phyloP scores from a whole-genome alignment of 2,329 filamentous ascomycete genomes.

The Dactylellina cionopaga region DNA sequence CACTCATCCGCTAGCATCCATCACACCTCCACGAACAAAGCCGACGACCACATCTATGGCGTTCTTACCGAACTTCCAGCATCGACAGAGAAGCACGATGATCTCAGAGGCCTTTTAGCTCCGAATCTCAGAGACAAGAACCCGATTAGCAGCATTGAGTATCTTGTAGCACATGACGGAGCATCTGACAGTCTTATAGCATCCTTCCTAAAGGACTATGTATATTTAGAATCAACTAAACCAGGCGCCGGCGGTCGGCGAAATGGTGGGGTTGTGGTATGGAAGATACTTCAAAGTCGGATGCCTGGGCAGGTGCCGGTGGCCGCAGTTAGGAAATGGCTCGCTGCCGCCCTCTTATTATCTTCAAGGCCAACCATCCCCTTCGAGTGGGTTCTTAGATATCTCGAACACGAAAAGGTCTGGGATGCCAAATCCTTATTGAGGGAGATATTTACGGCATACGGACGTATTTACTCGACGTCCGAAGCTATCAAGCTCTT shows the following conservation, averaged over 20 bases:
- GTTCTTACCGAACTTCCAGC: slow-evolving; percentile 11
- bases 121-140: background rate
- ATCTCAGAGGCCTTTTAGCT: slow-evolving; percentile 12
- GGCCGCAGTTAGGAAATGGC: background rate
- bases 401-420: background rate
- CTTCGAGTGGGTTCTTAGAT: slow-evolving; percentile 9
- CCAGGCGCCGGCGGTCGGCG: background rate
- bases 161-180: background rate
- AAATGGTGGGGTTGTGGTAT: slow-evolving; percentile 10
- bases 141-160: slow-evolving; percentile 11
- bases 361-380: slow-evolving; percentile 13
- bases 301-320: background rate
- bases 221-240: background rate
- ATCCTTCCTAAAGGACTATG: slow-evolving; percentile 2
- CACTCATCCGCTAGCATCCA: slow-evolving; percentile 24
- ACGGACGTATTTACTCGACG: slow-evolving; percentile 4
- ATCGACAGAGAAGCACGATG: background rate
- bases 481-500: slow-evolving; percentile 10
- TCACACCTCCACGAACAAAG: slow-evolving; percentile 27
- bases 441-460: background rate
- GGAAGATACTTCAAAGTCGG: background rate
- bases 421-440: background rate
- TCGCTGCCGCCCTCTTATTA: slow-evolving; percentile 26
- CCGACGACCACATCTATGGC: slow-evolving; percentile 31
- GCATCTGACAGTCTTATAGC: slow-evolving; percentile 9